Evolutionary conservation across 345 rosid genomes (phyloP).

Genomic region (Brassica juncea): DNA sequence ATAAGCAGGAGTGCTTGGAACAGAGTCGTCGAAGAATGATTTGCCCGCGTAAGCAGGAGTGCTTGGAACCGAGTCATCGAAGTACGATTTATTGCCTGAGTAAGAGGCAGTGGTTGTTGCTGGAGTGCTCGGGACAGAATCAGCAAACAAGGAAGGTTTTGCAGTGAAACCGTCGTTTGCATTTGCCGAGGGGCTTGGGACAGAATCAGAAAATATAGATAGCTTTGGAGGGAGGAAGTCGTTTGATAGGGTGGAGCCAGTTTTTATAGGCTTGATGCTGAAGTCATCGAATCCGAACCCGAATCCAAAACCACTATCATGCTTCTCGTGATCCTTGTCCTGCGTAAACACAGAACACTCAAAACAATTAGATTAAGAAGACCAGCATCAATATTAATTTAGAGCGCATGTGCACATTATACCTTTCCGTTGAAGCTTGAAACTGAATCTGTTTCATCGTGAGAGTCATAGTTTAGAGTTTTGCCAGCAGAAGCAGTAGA

Average conservation of each 20-base stretch:
- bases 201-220: slow-evolving; percentile 56
- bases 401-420: slow-evolving; percentile 6
- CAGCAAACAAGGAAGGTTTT: slow-evolving; percentile 52
- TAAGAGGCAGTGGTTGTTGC: slow-evolving; percentile 26
- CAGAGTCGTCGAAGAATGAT: slow-evolving; percentile 57
- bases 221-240: slow-evolving; percentile 48
- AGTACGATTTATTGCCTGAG: slow-evolving; percentile 22
- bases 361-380: slow-evolving; percentile 1
- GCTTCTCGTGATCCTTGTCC: slow-evolving; percentile 46
- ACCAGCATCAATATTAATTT: neutral
- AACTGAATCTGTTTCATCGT: slow-evolving; percentile 67
- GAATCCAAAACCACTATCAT: slow-evolving; percentile 45
- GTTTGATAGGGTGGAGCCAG: slow-evolving; percentile 48
- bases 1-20: slow-evolving; percentile 74
- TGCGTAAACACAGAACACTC: slow-evolving; percentile 38
- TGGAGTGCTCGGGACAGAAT: slow-evolving; percentile 57
- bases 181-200: slow-evolving; percentile 54
- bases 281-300: slow-evolving; percentile 64
- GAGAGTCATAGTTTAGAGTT: slow-evolving; percentile 60
- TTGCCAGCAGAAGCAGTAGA: slow-evolving; percentile 59
- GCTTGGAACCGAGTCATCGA: slow-evolving; percentile 71
- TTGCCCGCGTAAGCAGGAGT: slow-evolving; percentile 57
- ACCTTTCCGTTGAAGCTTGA: slow-evolving; percentile 72
- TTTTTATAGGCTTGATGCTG: slow-evolving; percentile 72
- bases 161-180: slow-evolving; percentile 39